phyloP scores from a whole-genome alignment of 73 alveolate genomes.

The Symbiodinium pilosum region DNA sequence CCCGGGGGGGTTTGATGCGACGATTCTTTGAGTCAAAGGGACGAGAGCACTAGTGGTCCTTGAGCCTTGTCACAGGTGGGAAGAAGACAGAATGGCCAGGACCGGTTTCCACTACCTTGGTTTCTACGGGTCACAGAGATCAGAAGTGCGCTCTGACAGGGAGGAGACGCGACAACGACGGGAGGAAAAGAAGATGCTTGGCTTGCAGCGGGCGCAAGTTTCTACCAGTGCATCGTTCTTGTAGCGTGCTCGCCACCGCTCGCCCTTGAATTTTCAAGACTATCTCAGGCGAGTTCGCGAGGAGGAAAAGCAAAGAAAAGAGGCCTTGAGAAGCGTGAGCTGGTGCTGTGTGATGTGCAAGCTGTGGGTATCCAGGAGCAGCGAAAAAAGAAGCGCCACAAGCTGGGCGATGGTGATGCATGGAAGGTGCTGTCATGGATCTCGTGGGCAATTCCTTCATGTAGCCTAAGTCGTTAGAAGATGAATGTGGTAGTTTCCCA shows the following conservation, averaged over 20 bases:
- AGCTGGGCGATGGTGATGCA: neutral
- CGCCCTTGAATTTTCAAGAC: neutral
- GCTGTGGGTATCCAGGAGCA: constrained; percentile 11
- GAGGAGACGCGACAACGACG: constrained; percentile 74
- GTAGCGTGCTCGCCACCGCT: neutral
- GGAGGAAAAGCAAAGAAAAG: constrained; percentile 46
- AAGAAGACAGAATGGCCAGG: constrained; percentile 93
- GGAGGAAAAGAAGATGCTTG: constrained; percentile 66
- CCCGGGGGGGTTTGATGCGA: no score
- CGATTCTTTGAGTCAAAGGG: no score
- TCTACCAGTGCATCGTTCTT: no score
- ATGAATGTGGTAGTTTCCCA: no score
- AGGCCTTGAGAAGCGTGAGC: neutral
- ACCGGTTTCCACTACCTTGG: neutral
- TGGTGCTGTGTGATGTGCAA: neutral
- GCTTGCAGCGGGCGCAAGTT: constrained; percentile 13
- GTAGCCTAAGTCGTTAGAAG: no score
- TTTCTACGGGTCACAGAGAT: neutral
- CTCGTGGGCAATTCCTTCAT: no score
- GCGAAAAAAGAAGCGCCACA: constrained; percentile 69
- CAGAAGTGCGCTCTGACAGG: constrained; percentile 24
- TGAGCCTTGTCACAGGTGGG: constrained; percentile 92
- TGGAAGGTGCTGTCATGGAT: constrained; percentile 45
- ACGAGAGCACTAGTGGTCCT: no score
- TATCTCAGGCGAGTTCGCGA: constrained; percentile 76